Percentiles rank a stretch among this genome's conserved stretches.
These are phyloP conservation scores for Mycena amicta DNA, from an alignment of 768 basidiomycete species.

Conservation along the genomic window DNA sequence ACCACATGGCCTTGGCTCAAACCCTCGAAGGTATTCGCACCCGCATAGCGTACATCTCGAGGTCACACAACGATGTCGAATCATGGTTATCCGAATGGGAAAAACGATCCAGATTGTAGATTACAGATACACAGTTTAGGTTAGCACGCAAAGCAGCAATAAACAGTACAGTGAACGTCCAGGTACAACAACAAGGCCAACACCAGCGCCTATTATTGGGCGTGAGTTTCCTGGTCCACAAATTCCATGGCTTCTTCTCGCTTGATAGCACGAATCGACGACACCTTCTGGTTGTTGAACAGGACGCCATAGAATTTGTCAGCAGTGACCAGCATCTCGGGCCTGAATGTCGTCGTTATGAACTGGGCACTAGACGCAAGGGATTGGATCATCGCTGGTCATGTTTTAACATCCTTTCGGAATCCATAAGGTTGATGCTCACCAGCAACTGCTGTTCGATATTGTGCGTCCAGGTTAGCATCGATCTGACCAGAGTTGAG, in stretches of 20 bases:
- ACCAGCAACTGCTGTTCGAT: slow-evolving; percentile 96
- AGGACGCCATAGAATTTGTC: slow-evolving; percentile 98
- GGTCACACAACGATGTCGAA: slow-evolving; percentile 58
- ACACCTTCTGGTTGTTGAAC: slow-evolving; percentile 95
- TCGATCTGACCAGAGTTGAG: slow-evolving; percentile 65
- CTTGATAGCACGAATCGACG: slow-evolving; percentile 83
- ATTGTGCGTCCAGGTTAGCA: slow-evolving; percentile 96
- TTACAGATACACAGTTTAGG: slow-evolving; percentile 13
- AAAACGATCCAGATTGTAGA: slow-evolving; percentile 25
- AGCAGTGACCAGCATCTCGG: slow-evolving; percentile 94
- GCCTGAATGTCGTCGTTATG: slow-evolving; percentile 97
- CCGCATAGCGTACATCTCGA: slow-evolving; percentile 63
- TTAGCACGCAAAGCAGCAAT: slow-evolving; percentile 15
- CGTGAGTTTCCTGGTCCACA: slow-evolving; percentile 61
- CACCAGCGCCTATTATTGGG: slow-evolving; percentile 23
- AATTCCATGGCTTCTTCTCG: slow-evolving; percentile 93
- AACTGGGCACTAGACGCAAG: slow-evolving; percentile 89
- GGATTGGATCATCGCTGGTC: slow-evolving; percentile 90
- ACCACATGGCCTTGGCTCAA: slow-evolving; percentile 64
- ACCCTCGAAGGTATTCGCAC: slow-evolving; percentile 68
- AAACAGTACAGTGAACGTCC: too few relatives aligned
- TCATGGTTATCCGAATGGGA: slow-evolving; percentile 55
- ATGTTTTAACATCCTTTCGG: neutral
- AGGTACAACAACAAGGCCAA: neutral
- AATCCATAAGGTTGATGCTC: too few relatives aligned